phyloP scores from a whole-genome alignment of 108 stramenopile species.

The Pseudonitzschia delicatissima region DNA sequence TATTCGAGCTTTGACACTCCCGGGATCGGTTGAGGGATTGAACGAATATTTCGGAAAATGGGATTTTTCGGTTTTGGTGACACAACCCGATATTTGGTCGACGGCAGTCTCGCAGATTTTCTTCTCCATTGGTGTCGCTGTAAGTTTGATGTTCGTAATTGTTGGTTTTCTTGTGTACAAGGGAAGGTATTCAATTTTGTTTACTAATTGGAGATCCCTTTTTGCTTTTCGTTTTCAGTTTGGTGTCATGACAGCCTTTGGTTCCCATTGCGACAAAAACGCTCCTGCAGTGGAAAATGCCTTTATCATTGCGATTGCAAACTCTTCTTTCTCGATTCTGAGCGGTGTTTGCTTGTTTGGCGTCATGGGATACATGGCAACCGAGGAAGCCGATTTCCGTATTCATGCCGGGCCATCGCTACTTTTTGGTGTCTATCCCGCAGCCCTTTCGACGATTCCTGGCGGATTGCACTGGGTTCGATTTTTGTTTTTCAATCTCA shows the following conservation, averaged over 20 bases:
- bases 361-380: constrained; percentile 40
- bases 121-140: constrained; percentile 45
- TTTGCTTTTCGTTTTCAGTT: constrained; percentile 17
- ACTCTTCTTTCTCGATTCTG: constrained; percentile 46
- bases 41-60: constrained; percentile 44
- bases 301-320: constrained; percentile 40
- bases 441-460: constrained; percentile 36
- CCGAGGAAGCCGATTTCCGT: constrained; percentile 11
- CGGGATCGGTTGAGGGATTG: constrained; percentile 37
- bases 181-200: too few relatives aligned
- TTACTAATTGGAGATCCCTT: too few relatives aligned
- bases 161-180: too few relatives aligned
- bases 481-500: constrained; percentile 46
- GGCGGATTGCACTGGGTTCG: constrained; percentile 51
- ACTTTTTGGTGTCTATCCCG: constrained; percentile 50
- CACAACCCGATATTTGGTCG: constrained; percentile 48
- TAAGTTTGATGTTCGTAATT: too few relatives aligned
- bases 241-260: constrained; percentile 64
- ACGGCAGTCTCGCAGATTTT: constrained; percentile 58
- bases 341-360: constrained; percentile 58
- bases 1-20: constrained; percentile 33
- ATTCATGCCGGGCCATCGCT: constrained; percentile 29
- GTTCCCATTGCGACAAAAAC: constrained; percentile 36
- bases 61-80: constrained; percentile 35
- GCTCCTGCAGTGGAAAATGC: constrained; percentile 50